These are phyloP conservation scores for Clonostachys solani DNA, from an alignment of 2,329 filamentous ascomycete species.

Conservation along the genomic window DNA sequence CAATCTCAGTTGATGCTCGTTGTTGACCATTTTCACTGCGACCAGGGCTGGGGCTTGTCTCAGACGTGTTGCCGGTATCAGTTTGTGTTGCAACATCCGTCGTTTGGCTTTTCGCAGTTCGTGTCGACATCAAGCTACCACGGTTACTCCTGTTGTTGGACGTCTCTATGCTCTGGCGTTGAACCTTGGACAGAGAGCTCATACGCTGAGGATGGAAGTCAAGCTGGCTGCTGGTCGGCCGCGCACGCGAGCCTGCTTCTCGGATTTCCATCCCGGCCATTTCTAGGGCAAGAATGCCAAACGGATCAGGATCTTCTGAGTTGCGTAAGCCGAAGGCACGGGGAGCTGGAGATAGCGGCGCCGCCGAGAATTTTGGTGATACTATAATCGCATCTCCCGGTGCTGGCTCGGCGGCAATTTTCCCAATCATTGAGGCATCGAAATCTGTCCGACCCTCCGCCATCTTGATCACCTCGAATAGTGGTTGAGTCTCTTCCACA, in stretches of 20 bases:
- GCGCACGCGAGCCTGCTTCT: slow-evolving; percentile 70
- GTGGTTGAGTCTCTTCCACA: slow-evolving; percentile 48
- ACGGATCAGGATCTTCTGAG: slow-evolving; percentile 82
- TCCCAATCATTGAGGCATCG: slow-evolving; percentile 62
- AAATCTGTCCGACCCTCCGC: slow-evolving; percentile 80
- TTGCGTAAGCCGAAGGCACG: slow-evolving; percentile 70
- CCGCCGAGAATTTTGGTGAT: slow-evolving; percentile 27
- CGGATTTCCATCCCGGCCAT: slow-evolving; percentile 85
- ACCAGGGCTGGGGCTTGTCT: slow-evolving; percentile 49
- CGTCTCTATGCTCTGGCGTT: slow-evolving; percentile 68
- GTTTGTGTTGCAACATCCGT: slow-evolving; percentile 68
- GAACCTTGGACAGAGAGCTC: slow-evolving; percentile 59
- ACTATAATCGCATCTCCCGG: slow-evolving; percentile 68
- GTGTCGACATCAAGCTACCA: slow-evolving; percentile 71
- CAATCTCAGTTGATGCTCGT: slow-evolving; percentile 31
- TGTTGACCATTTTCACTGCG: slow-evolving; percentile 48
- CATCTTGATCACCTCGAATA: slow-evolving; percentile 82
- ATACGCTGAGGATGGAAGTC: slow-evolving; percentile 74
- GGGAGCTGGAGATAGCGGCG: slow-evolving; percentile 24
- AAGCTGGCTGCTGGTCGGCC: slow-evolving; percentile 76
- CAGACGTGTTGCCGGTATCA: slow-evolving; percentile 40
- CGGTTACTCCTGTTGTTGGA: slow-evolving; percentile 55
- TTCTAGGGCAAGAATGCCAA: slow-evolving; percentile 85
- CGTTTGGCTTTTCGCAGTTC: slow-evolving; percentile 64
- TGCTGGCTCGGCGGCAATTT: slow-evolving; percentile 60